Conservation (phyloP, 805 yeast genomes). For the Phaffomyces opuntiae region DNA sequence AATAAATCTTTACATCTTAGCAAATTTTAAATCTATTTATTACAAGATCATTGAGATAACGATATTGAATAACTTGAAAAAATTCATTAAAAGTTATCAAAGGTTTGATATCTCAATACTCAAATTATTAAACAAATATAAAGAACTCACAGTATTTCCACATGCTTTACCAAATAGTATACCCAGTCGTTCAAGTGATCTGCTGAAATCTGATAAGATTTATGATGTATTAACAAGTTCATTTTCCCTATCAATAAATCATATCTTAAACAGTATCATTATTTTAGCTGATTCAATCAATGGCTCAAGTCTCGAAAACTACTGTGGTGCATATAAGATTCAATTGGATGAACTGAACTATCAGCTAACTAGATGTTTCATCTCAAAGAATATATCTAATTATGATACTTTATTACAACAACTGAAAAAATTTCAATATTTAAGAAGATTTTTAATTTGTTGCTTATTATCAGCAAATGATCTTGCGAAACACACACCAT, state of each 20-base stretch:
- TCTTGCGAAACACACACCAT: slow-evolving; percentile 16
- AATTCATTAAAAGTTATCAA: slow-evolving; percentile 17
- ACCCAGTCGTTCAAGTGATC: neutral
- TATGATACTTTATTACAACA: slow-evolving; percentile 4
- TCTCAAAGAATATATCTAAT: neutral
- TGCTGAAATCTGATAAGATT: slow-evolving; percentile 2
- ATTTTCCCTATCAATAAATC: slow-evolving; percentile 27
- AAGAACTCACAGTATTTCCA: slow-evolving; percentile 24
- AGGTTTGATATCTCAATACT: slow-evolving; percentile 22
- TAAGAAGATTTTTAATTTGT: slow-evolving; percentile 38
- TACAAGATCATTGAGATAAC: slow-evolving; percentile 9
- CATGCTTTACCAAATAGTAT: slow-evolving; percentile 9
- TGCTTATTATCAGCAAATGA: slow-evolving; percentile 29
- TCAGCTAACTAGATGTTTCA: slow-evolving; percentile 1
- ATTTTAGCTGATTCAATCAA: slow-evolving; percentile 24
- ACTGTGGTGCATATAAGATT: slow-evolving; percentile 37
- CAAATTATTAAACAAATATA: slow-evolving; percentile 23
- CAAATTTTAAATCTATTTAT: slow-evolving; percentile 2
- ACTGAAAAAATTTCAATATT: slow-evolving; percentile 28
- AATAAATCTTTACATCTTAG: slow-evolving; percentile 4
- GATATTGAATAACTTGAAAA: slow-evolving; percentile 11
- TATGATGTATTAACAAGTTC: slow-evolving; percentile 24
- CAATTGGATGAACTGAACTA: slow-evolving; percentile 24
- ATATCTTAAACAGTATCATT: slow-evolving; percentile 21
- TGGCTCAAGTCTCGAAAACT: slow-evolving; percentile 31